Conservation (phyloP, 345 rosid species). For the Brassica juncea region DNA sequence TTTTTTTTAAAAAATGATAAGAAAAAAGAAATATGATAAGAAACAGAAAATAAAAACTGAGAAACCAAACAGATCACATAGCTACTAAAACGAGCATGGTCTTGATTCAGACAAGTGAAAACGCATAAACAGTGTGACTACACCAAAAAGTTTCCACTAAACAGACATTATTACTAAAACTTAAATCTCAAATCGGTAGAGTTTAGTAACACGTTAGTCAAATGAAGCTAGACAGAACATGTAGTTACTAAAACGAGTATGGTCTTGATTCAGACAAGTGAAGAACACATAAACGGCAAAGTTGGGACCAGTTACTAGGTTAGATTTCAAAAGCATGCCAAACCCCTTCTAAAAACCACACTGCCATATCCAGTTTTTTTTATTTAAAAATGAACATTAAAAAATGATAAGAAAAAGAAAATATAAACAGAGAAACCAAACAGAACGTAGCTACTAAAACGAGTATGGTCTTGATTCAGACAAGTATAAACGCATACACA, state of each 20-base stretch:
- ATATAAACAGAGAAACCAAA: slow-evolving; percentile 5
- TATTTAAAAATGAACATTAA: too few relatives aligned
- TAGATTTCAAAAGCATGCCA: slow-evolving; percentile 24
- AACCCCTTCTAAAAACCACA: slow-evolving; percentile 9
- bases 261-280: neutral
- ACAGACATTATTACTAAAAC: too few relatives aligned
- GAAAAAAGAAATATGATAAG: too few relatives aligned
- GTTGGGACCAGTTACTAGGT: neutral
- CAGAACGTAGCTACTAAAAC: neutral
- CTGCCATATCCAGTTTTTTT: neutral
- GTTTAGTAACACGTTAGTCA: too few relatives aligned
- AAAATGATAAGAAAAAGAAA: too few relatives aligned
- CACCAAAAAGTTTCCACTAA: too few relatives aligned
- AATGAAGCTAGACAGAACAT: too few relatives aligned
- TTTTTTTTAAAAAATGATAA: too few relatives aligned
- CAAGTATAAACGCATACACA: neutral
- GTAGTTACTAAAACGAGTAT: neutral
- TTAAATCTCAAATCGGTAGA: too few relatives aligned
- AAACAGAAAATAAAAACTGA: neutral
- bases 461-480: neutral
- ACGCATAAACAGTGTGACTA: too few relatives aligned
- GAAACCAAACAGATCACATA: neutral
- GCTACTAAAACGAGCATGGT: neutral
- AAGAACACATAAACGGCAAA: slow-evolving; percentile 9
- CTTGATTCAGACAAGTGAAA: neutral